Evolutionary conservation across 192 early-diverging fungal genomes (phyloP), one percentile per base, ranked within the genome.

Genomic region (Pecoramyces ruminantium): DNA sequence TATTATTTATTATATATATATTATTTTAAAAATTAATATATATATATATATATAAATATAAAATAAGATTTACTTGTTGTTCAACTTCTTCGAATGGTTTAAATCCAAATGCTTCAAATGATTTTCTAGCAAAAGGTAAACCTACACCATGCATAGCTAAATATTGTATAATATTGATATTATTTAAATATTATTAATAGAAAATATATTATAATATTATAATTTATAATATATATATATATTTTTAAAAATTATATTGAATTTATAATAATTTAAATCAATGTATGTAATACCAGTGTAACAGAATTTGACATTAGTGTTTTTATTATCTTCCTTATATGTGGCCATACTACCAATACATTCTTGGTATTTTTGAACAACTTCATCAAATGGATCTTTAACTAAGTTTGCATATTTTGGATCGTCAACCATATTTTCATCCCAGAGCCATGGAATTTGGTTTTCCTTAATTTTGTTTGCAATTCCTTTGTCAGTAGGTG

Each of bases 131-230:
- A 86, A 92, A 95, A 21, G 89, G 90, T 13, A 88, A 85, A 28
- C 96, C 96, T 30, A 98, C 95, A 78, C 96, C 96, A 82, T 98
- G 96, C 96, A 98, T 97, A 25, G 96, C 90, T 28, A 14, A 14
- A 14, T 14, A n/a, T n/a, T n/a, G n/a, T n/a, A n/a, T n/a, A n/a
- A n/a, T n/a, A n/a, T n/a, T n/a, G n/a, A n/a, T n/a, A n/a, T n/a
- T n/a, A n/a, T n/a, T n/a, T n/a, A n/a, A n/a, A n/a, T n/a, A n/a
- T n/a, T n/a, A n/a, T n/a, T n/a, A n/a, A n/a, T n/a, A n/a, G n/a
- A n/a, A n/a, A n/a, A n/a, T n/a, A n/a, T n/a, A n/a, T n/a, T n/a
- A n/a, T n/a, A n/a, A n/a, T n/a, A n/a, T n/a, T n/a, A n/a, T n/a
- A n/a, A n/a, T n/a, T n/a, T n/a, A n/a, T n/a, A 14, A 39, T 39